Percentiles rank a stretch among this genome's conserved stretches.
phyloP scores from a whole-genome alignment of 495 filamentous ascomycete species.

The Penicillium soppii region DNA sequence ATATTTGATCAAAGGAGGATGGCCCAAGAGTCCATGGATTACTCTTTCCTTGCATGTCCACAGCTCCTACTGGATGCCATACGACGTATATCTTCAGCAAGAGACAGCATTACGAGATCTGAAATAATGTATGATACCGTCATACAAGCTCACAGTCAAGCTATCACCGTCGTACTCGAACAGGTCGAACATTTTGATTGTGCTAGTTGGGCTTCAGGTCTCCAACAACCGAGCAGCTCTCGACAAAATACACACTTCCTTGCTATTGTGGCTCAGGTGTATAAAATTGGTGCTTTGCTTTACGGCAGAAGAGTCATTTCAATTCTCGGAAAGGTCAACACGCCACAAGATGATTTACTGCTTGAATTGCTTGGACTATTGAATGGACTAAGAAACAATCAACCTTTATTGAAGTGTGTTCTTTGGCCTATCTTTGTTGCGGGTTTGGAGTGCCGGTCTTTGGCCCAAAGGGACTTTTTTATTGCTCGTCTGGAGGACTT shows the following conservation, averaged over 20 bases:
- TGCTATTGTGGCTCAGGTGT: slow-evolving; percentile 9
- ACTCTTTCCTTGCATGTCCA: slow-evolving; percentile 29
- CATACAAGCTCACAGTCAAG: slow-evolving; percentile 3
- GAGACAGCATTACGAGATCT: slow-evolving; percentile 4
- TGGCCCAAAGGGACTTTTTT: slow-evolving; percentile 26
- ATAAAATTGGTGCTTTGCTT: slow-evolving; percentile 15
- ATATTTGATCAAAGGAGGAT: neutral
- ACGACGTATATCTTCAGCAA: slow-evolving; percentile 19
- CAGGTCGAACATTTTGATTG: slow-evolving; percentile 17
- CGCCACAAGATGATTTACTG: slow-evolving; percentile 25
- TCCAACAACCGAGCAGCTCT: slow-evolving; percentile 26
- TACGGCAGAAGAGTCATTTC: slow-evolving; percentile 18
- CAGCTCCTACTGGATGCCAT: slow-evolving; percentile 19
- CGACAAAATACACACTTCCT: slow-evolving; percentile 15
- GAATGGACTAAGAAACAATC: slow-evolving; percentile 38
- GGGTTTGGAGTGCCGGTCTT: slow-evolving; percentile 39
- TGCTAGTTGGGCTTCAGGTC: slow-evolving; percentile 14
- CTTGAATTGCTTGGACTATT: slow-evolving; percentile 36
- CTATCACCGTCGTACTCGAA: slow-evolving; percentile 5
- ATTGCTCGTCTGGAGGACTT: slow-evolving; percentile 34
- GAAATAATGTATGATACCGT: neutral
- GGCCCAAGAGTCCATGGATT: slow-evolving; percentile 15
- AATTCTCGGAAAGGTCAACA: neutral
- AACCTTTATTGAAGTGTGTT: slow-evolving; percentile 49
- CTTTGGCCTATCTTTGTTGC: slow-evolving; percentile 55